A percentile compares a stretch with the other conserved stretches of the same genome.
Evolutionary conservation across 129 eudicot species (phyloP).

Genomic region (Apium graveolens): DNA sequence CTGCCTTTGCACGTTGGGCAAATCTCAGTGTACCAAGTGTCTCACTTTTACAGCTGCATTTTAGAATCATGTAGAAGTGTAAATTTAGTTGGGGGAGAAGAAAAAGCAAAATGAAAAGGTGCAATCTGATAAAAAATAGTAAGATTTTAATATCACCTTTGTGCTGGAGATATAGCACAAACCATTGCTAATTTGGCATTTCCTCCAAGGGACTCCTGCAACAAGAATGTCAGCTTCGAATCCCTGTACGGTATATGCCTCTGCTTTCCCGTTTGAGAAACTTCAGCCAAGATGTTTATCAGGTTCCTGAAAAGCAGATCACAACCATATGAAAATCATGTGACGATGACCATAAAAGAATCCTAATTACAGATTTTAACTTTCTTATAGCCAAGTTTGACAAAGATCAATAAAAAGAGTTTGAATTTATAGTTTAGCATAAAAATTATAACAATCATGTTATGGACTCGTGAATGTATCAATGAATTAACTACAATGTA

Average conservation of each 20-base stretch:
- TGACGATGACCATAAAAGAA: background rate
- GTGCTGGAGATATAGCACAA: conserved; percentile 91
- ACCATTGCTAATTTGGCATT: conserved; percentile 96
- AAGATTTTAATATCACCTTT: conserved; percentile 40
- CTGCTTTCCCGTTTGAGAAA: conserved; percentile 94
- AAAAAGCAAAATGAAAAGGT: background rate
- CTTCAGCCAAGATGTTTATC: conserved; percentile 87
- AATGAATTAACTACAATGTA: background rate
- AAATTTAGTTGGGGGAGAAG: background rate
- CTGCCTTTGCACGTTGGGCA: conserved; percentile 96
- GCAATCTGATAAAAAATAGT: background rate
- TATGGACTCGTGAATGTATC: background rate
- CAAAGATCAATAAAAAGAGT: background rate
- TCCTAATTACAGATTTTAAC: background rate
- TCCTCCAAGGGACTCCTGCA: conserved; percentile 98
- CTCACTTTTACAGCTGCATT: conserved; percentile 84
- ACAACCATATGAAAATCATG: background rate
- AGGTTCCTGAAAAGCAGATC: conserved; percentile 46
- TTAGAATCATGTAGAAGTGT: conserved; percentile 4
- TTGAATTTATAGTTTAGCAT: background rate
- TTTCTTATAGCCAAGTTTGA: background rate
- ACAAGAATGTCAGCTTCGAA: conserved; percentile 82
- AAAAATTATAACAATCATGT: background rate
- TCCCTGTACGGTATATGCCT: conserved; percentile 97
- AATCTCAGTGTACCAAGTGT: conserved; percentile 90